Evolutionary conservation across 768 basidiomycete species (phyloP).

Genomic region (Hydnomerulius pinastri): DNA sequence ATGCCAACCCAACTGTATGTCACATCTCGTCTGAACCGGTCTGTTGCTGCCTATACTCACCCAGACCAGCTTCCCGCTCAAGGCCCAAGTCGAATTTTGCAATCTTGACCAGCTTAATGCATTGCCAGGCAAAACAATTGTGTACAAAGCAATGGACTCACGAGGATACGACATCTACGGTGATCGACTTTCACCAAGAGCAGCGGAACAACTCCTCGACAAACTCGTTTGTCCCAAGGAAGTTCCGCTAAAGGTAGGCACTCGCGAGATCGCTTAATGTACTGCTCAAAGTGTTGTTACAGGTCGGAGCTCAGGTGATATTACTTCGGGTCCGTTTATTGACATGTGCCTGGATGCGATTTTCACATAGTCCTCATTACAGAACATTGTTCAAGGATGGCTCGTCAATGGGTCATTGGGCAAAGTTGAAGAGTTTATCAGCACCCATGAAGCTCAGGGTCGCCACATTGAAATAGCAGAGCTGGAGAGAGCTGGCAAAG

Average conservation of each 20-base stretch:
- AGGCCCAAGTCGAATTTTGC: conserved; percentile 25
- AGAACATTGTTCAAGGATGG: conserved; percentile 35
- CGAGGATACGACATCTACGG: conserved; percentile 43
- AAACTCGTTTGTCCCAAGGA: conserved; percentile 48
- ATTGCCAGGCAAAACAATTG: conserved; percentile 28
- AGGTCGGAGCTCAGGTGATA: conserved; percentile 84
- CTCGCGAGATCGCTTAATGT: background rate
- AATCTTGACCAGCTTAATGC: conserved; percentile 22
- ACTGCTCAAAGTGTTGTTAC: background rate
- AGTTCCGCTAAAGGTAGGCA: conserved; percentile 50
- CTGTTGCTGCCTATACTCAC: background rate
- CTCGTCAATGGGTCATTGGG: conserved; percentile 93
- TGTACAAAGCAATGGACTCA: conserved; percentile 46
- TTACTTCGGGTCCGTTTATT: conserved; percentile 32
- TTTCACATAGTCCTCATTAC: background rate
- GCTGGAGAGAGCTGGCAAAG: conserved; percentile 18
- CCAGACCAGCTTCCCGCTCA: conserved; percentile 26
- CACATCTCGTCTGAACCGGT: background rate
- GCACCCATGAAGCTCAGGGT: conserved; percentile 29
- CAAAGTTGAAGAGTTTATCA: conserved; percentile 49
- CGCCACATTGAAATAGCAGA: conserved; percentile 31
- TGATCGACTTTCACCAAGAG: conserved; percentile 29
- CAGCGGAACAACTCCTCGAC: conserved; percentile 41
- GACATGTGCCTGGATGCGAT: background rate
- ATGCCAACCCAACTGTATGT: conserved; percentile 87